Conservation (phyloP, 352 stramenopile species). For the Peronospora farinosa region DNA sequence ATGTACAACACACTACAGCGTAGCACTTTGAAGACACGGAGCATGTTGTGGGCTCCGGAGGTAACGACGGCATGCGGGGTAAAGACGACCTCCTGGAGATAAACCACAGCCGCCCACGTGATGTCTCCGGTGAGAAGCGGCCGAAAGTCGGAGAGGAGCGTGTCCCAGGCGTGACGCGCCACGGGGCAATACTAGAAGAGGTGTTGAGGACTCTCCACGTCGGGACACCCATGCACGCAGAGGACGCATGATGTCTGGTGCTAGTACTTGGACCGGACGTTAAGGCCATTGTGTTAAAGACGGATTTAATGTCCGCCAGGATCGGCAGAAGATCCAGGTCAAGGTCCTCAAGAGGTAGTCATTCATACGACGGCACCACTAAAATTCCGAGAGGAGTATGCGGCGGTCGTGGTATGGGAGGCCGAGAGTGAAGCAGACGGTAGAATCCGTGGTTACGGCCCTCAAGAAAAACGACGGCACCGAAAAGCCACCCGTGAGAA, state of each 20-base stretch:
- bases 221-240: conserved; percentile 10
- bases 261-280: conserved; percentile 9
- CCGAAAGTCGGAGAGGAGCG: neutral
- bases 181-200: conserved; percentile 11
- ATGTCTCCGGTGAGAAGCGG: neutral
- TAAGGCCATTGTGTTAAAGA: conserved; percentile 16
- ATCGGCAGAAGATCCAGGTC: conserved; percentile 12
- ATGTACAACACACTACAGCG: conserved; percentile 11
- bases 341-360: too few species aligned
- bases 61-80: neutral
- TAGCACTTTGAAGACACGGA: conserved; percentile 18
- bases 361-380: conserved; percentile 1
- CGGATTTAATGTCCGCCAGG: conserved; percentile 15
- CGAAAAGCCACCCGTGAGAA: conserved; percentile 5
- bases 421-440: conserved; percentile 4
- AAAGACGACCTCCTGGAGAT: conserved; percentile 1
- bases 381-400: neutral
- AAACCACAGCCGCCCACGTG: conserved; percentile 3
- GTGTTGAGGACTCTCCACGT: conserved; percentile 5
- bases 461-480: conserved; percentile 1
- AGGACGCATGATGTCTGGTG: conserved; percentile 3
- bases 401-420: neutral
- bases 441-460: conserved; percentile 11
- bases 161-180: neutral
- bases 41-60: conserved; percentile 8